phyloP scores from a whole-genome alignment of 495 filamentous ascomycete species.

The Penicillium psychrofluorescens region DNA sequence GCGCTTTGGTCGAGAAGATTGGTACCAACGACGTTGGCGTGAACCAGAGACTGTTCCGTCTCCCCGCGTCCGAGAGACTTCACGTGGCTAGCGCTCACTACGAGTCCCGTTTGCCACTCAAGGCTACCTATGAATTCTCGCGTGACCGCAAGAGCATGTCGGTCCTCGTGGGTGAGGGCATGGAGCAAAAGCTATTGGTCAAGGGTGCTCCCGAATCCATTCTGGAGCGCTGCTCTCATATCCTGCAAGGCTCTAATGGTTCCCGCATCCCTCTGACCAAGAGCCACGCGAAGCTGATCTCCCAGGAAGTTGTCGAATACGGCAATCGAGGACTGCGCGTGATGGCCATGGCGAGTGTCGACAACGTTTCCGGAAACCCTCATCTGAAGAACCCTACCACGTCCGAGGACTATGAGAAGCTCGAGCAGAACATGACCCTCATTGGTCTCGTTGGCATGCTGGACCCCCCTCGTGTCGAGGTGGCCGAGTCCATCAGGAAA shows the following conservation, averaged over 20 bases:
- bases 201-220: constrained; percentile 96
- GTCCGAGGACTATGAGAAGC: constrained; percentile 70
- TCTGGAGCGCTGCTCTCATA: constrained; percentile 81
- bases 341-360: constrained; percentile 81
- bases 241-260: constrained; percentile 66
- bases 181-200: constrained; percentile 74
- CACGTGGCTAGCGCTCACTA: constrained; percentile 81
- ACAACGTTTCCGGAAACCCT: constrained; percentile 62
- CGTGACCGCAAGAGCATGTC: constrained; percentile 99
- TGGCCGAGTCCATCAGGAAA: constrained; percentile 74
- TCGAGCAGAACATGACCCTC: constrained; percentile 92
- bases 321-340: constrained; percentile 89
- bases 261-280: constrained; percentile 62
- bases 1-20: constrained; percentile 90
- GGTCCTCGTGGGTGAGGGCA: constrained; percentile 67
- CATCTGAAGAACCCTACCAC: constrained; percentile 69
- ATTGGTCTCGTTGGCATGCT: constrained; percentile 94
- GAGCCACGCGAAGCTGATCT: constrained; percentile 58
- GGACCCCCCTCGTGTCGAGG: constrained; percentile 95
- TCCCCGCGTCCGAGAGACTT: constrained; percentile 50
- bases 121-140: constrained; percentile 95
- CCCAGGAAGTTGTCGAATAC: constrained; percentile 76
- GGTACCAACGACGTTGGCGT: constrained; percentile 56
- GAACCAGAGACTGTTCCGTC: constrained; percentile 44
- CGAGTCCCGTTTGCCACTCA: constrained; percentile 62